These are phyloP conservation scores for Acacia melanoxylon DNA, from an alignment of 306 rosid species.

Conservation along the genomic window DNA sequence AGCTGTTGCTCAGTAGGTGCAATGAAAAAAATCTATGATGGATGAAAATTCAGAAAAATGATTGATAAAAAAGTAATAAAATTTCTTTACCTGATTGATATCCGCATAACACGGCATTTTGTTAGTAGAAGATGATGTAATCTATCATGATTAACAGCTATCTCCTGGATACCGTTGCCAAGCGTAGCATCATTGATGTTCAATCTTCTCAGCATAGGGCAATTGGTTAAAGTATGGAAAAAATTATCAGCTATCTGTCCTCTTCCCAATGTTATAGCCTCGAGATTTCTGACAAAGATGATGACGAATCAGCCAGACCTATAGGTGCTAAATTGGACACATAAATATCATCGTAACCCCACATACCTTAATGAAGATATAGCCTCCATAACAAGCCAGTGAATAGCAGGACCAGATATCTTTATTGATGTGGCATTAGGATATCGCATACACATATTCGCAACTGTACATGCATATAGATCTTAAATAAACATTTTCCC, in stretches of 20 bases:
- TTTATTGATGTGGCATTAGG: constrained; percentile 73
- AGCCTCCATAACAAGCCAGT: constrained; percentile 65
- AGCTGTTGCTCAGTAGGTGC: neutral
- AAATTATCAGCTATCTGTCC: constrained; percentile 61
- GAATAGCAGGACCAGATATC: constrained; percentile 57
- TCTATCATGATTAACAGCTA: constrained; percentile 67
- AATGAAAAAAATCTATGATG: neutral
- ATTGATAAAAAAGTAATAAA: neutral
- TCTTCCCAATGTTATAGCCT: constrained; percentile 67
- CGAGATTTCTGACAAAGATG: constrained; percentile 61
- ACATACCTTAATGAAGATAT: constrained; percentile 62
- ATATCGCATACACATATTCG: constrained; percentile 72
- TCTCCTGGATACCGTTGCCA: constrained; percentile 78
- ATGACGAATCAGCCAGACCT: constrained; percentile 30
- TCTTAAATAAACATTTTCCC: constrained; percentile 8
- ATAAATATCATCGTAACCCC: constrained; percentile 1
- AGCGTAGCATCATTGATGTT: constrained; percentile 70
- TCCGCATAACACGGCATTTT: constrained; percentile 78
- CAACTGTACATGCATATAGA: constrained; percentile 53
- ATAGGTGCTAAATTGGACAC: neutral
- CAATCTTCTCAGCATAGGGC: constrained; percentile 61
- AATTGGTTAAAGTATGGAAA: constrained; percentile 66
- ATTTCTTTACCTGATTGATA: constrained; percentile 68
- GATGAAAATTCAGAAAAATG: neutral
- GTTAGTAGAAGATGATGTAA: constrained; percentile 66